These are phyloP conservation scores for Xylaria sp. DNA, from an alignment of 2,329 filamentous ascomycete species.

Conservation along the genomic window DNA sequence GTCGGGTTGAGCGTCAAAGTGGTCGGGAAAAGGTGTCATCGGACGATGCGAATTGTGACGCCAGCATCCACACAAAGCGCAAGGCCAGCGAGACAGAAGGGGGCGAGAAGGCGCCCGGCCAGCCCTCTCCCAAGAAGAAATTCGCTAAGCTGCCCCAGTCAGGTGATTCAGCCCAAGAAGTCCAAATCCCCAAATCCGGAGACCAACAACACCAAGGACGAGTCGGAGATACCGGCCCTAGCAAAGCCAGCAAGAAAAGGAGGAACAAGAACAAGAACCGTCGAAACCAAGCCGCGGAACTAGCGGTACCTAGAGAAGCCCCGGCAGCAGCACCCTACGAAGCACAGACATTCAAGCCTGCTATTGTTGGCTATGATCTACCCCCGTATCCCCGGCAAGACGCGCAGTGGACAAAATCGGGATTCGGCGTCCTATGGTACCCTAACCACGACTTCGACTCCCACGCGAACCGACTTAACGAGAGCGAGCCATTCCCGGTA, in stretches of 20 bases:
- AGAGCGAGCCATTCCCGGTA: conserved; percentile 28
- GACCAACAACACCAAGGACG: neutral
- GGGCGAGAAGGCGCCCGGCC: neutral
- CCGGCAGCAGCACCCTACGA: neutral
- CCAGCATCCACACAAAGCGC: conserved; percentile 13
- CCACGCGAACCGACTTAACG: neutral
- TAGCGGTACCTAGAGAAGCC: neutral
- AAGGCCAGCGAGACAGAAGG: conserved; percentile 14
- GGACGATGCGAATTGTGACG: neutral
- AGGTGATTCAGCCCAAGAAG: neutral
- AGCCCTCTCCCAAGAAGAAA: conserved; percentile 19
- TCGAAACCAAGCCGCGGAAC: neutral
- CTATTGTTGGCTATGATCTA: neutral
- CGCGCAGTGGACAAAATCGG: no score
- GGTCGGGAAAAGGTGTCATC: neutral
- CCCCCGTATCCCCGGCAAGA: neutral
- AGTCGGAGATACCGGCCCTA: neutral
- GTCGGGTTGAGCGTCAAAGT: neutral
- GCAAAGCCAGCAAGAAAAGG: conserved; percentile 8
- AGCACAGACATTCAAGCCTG: conserved; percentile 9
- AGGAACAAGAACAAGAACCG: conserved; percentile 6
- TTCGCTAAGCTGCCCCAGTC: neutral
- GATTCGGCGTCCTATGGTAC: no score
- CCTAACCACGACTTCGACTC: no score
- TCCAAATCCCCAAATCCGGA: neutral